phyloP scores from a whole-genome alignment of 495 filamentous ascomycete genomes.

The Neurospora sp. region DNA sequence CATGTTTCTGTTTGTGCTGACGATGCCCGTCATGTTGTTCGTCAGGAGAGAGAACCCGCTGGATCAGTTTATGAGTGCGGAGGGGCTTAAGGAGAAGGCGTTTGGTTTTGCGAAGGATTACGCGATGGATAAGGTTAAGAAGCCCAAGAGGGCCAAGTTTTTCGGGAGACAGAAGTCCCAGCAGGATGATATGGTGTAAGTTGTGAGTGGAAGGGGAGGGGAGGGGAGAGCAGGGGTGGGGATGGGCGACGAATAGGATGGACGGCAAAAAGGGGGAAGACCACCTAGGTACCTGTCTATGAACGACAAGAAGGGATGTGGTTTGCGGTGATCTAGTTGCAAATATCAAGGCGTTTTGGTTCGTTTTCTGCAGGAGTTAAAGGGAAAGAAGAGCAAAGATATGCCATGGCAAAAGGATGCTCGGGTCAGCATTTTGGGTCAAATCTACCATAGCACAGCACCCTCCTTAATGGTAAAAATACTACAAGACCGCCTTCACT shows the following conservation, averaged over 20 bases:
- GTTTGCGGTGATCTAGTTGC: not conserved
- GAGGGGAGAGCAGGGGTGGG: not conserved
- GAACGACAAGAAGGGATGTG: not conserved
- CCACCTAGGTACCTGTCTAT: not conserved
- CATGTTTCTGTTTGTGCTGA: conserved; percentile 11
- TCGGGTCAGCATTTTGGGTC: not conserved
- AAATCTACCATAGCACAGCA: not conserved
- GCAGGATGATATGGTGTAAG: not conserved
- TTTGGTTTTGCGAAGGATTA: not conserved
- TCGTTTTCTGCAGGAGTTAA: not conserved
- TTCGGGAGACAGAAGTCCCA: not conserved
- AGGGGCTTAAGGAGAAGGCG: not conserved
- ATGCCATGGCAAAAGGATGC: not conserved
- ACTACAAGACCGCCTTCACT: not conserved
- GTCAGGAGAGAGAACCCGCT: not conserved
- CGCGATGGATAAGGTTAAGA: not conserved
- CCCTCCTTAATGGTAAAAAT: not conserved
- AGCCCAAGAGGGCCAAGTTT: not conserved
- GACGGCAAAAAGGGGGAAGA: not conserved
- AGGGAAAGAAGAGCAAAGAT: not conserved
- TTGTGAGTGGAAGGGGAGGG: not conserved
- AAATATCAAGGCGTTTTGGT: not conserved
- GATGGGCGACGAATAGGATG: not conserved
- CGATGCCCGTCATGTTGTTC: conserved; percentile 12
- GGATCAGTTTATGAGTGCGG: not conserved